A percentile compares a stretch with the other conserved stretches of the same genome.
Evolutionary conservation across 2,329 filamentous ascomycete genomes (phyloP).

Genomic region (Phyllosticta ampelicida): DNA sequence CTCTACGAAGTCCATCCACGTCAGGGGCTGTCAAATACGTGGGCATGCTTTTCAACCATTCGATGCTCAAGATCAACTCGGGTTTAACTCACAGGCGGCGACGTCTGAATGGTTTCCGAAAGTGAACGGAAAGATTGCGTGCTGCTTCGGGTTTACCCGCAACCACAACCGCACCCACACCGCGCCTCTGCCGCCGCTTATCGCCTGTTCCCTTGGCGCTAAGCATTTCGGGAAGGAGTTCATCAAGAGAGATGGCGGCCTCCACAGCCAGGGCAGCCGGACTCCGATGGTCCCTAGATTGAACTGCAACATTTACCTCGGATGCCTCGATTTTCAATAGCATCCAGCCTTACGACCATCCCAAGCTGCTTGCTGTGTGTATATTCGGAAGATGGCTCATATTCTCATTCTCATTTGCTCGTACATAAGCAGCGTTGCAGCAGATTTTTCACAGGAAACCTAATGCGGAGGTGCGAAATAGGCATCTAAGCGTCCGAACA

Average conservation of each 20-base stretch:
- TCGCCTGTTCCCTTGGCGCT: not conserved
- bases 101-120: not conserved
- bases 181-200: not conserved
- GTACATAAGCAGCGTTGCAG: not conserved
- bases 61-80: not conserved
- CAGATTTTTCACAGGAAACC: not conserved
- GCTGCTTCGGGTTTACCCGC: not conserved
- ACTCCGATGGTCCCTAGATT: too few species aligned
- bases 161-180: not conserved
- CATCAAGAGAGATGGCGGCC: not conserved
- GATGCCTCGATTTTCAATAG: too few species aligned
- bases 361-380: too few species aligned
- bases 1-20: not conserved
- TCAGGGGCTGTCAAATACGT: not conserved
- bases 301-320: too few species aligned
- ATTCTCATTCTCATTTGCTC: not conserved
- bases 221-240: not conserved
- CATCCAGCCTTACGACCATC: too few species aligned
- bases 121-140: not conserved
- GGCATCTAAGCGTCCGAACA: not conserved
- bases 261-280: not conserved
- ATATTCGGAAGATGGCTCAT: not conserved
- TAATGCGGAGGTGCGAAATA: slow-evolving; percentile 1
- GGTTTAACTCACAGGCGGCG: not conserved
- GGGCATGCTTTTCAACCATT: not conserved